Evolutionary conservation across 1,284 basidiomycete genomes (phyloP).

Genomic region (Fomitiporia mediterranea): DNA sequence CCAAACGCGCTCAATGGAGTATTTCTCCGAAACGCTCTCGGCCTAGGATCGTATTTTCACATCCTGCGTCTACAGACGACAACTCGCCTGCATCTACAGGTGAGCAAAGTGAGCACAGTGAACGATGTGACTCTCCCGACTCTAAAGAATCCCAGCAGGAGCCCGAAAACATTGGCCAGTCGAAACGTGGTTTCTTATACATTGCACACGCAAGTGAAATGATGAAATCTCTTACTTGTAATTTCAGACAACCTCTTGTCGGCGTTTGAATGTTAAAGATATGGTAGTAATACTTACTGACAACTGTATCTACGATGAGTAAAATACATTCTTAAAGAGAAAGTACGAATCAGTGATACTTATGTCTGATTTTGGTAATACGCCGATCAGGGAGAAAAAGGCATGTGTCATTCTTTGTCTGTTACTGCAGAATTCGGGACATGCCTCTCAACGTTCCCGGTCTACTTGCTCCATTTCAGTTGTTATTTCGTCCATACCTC

Average conservation of each 20-base stretch:
- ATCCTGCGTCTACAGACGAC: not conserved
- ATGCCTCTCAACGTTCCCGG: slow-evolving; percentile 82
- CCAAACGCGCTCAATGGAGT: not conserved
- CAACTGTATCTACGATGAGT: not conserved
- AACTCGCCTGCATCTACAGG: not conserved
- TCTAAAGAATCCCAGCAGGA: no score
- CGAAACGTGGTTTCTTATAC: no score
- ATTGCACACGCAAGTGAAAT: no score
- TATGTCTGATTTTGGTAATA: not conserved
- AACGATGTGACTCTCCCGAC: not conserved
- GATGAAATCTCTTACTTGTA: not conserved
- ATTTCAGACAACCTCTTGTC: not conserved
- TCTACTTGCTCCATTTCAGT: slow-evolving; percentile 68
- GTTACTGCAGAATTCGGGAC: not conserved
- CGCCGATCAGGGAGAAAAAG: not conserved
- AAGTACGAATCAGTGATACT: not conserved
- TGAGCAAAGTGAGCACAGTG: not conserved
- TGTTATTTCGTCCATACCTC: slow-evolving; percentile 68
- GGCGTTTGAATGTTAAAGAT: not conserved
- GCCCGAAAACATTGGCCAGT: no score
- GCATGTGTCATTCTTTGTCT: not conserved
- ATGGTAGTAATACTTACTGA: not conserved
- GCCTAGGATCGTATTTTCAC: not conserved
- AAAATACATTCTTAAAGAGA: not conserved
- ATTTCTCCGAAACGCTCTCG: not conserved